These are phyloP conservation scores for Platanthera guangdongensis DNA, from an alignment of 106 monocot genomes.

Conservation along the genomic window DNA sequence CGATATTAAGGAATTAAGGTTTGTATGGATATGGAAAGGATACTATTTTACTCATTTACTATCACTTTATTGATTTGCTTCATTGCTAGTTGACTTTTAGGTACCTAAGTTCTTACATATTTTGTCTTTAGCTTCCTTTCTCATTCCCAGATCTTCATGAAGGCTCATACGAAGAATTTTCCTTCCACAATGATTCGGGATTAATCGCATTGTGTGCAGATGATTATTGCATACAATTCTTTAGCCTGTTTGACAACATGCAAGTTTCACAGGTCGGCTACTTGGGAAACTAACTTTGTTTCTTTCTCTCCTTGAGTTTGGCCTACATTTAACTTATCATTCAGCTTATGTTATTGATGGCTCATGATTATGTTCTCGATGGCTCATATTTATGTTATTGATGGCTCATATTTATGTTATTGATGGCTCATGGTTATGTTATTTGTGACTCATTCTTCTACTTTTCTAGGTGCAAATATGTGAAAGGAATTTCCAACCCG, in stretches of 20 bases:
- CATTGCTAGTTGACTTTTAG: neutral
- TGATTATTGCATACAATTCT: slow-evolving; percentile 78
- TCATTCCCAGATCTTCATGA: slow-evolving; percentile 41
- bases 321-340: neutral
- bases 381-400: neutral
- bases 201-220: slow-evolving; percentile 53
- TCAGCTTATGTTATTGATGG: neutral
- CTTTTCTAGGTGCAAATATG: slow-evolving; percentile 79
- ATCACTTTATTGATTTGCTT: neutral
- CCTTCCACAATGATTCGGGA: slow-evolving; percentile 49
- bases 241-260: slow-evolving; percentile 60
- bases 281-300: neutral
- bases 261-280: slow-evolving; percentile 70
- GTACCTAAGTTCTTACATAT: neutral
- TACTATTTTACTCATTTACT: neutral
- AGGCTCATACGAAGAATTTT: slow-evolving; percentile 17
- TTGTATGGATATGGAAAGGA: neutral
- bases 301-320: neutral
- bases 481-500: slow-evolving; percentile 89
- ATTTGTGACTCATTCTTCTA: neutral
- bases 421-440: neutral
- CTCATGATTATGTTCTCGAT: neutral
- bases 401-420: neutral
- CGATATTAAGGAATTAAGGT: neutral
- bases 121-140: slow-evolving; percentile 66